Evolutionary conservation across 495 filamentous ascomycete species (phyloP).

Genomic region (Venustampulla echinocandica): DNA sequence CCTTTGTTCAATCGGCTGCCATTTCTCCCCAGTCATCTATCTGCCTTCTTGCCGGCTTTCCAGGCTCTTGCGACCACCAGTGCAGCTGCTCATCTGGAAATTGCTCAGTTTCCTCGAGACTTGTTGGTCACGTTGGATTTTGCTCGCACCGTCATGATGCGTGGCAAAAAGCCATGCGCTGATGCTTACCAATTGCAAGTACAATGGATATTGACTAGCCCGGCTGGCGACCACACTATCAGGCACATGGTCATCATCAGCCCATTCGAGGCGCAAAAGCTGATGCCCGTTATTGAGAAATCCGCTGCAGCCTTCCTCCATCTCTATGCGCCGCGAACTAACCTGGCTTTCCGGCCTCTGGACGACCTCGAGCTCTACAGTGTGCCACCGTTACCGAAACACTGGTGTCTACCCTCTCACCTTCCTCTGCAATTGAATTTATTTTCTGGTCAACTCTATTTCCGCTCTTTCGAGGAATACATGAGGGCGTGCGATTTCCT

Average conservation of each 20-base stretch:
- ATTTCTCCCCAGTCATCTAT: slow-evolving; percentile 3
- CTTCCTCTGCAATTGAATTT: slow-evolving; percentile 47
- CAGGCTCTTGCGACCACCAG: slow-evolving; percentile 32
- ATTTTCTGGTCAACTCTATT: slow-evolving; percentile 60
- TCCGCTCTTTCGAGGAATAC: slow-evolving; percentile 47
- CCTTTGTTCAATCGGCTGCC: slow-evolving; percentile 5
- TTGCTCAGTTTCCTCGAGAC: slow-evolving; percentile 30
- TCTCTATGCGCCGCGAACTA: slow-evolving; percentile 49
- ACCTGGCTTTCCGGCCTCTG: slow-evolving; percentile 32
- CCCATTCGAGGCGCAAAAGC: slow-evolving; percentile 49
- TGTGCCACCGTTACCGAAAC: slow-evolving; percentile 19
- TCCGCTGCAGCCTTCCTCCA: slow-evolving; percentile 38
- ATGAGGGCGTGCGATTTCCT: slow-evolving; percentile 42
- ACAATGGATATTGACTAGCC: slow-evolving; percentile 47
- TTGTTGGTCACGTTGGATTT: slow-evolving; percentile 52
- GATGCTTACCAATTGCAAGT: slow-evolving; percentile 50
- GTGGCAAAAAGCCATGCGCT: slow-evolving; percentile 8
- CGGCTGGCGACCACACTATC: neutral
- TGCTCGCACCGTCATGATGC: slow-evolving; percentile 33
- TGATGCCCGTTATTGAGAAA: slow-evolving; percentile 33
- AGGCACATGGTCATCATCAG: slow-evolving; percentile 47
- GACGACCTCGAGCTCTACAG: slow-evolving; percentile 39
- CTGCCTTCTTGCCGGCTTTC: slow-evolving; percentile 42
- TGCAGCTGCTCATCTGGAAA: slow-evolving; percentile 25
- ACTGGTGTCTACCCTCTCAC: slow-evolving; percentile 12